Conservation (phyloP, 495 filamentous ascomycete species). For the Ascodesmis nigricans region DNA sequence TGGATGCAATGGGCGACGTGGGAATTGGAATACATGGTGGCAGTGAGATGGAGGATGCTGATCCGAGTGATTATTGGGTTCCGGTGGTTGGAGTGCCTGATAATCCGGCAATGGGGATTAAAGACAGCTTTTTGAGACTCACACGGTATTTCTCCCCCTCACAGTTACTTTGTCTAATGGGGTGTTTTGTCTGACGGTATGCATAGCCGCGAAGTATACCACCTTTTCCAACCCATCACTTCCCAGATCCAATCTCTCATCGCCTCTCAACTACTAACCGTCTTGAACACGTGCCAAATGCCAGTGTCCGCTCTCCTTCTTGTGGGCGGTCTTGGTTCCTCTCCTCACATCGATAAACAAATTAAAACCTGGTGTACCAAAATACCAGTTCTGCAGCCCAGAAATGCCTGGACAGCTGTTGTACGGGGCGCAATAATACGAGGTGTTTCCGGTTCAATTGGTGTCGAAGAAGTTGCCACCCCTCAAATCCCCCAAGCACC, state of each 20-base stretch:
- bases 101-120: constrained; percentile 36
- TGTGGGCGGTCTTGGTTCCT: constrained; percentile 28
- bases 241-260: constrained; percentile 24
- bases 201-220: constrained; percentile 20
- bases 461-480: constrained; percentile 23
- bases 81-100: constrained; percentile 37
- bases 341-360: constrained; percentile 21
- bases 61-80: constrained; percentile 17
- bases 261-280: constrained; percentile 21
- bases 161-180: too few species aligned
- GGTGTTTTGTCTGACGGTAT: background rate
- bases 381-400: constrained; percentile 25
- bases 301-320: constrained; percentile 23
- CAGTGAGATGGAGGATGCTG: constrained; percentile 9
- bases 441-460: too few species aligned
- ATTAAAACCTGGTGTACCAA: constrained; percentile 18
- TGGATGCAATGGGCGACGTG: constrained; percentile 1
- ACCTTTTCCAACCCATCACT: constrained; percentile 25
- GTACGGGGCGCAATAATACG: constrained; percentile 14
- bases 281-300: constrained; percentile 12
- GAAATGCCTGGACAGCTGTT: constrained; percentile 26
- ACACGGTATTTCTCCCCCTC: constrained; percentile 18
- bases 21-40: too few species aligned
- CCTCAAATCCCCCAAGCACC: background rate
- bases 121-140: constrained; percentile 43